Conservation (phyloP, 139 green algal species). For the Desmodesmus armatus region DNA sequence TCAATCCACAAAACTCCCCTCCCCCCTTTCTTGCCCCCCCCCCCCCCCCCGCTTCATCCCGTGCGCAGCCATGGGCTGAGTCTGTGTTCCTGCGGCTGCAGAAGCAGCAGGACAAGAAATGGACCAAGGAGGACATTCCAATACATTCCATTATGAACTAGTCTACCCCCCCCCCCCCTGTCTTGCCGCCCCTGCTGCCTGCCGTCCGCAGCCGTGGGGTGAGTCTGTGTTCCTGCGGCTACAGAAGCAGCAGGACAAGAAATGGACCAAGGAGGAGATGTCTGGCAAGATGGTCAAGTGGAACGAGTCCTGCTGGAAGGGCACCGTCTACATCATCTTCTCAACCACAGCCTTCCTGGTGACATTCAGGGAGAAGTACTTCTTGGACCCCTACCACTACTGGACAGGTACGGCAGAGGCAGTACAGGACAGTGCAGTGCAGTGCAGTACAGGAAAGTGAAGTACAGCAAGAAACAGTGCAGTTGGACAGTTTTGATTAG, state of each 20-base stretch:
- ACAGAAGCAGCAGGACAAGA: constrained; percentile 45
- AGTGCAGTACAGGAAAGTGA: no score
- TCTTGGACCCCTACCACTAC: constrained; percentile 59
- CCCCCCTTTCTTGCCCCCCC: no score
- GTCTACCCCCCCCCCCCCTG: neutral
- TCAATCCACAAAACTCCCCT: no score
- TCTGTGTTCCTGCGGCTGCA: neutral
- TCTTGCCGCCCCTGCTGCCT: neutral
- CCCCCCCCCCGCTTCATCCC: no score
- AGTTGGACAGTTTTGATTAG: no score
- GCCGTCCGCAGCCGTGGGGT: constrained; percentile 42
- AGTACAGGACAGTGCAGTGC: no score
- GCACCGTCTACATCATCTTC: constrained; percentile 62
- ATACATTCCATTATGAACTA: neutral
- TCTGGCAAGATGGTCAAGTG: constrained; percentile 63
- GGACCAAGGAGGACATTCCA: neutral
- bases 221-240: constrained; percentile 14
- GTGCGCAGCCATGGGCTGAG: neutral
- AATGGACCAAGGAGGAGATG: neutral
- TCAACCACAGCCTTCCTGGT: constrained; percentile 49
- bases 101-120: neutral
- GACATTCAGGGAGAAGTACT: constrained; percentile 60
- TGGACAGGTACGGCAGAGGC: constrained; percentile 61
- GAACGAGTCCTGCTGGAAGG: constrained; percentile 72
- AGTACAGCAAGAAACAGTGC: no score